Percentiles rank a stretch among this genome's conserved stretches.
These are phyloP conservation scores for Cercospora zeae-maydis DNA, from an alignment of 2,329 filamentous ascomycete genomes.

Conservation along the genomic window DNA sequence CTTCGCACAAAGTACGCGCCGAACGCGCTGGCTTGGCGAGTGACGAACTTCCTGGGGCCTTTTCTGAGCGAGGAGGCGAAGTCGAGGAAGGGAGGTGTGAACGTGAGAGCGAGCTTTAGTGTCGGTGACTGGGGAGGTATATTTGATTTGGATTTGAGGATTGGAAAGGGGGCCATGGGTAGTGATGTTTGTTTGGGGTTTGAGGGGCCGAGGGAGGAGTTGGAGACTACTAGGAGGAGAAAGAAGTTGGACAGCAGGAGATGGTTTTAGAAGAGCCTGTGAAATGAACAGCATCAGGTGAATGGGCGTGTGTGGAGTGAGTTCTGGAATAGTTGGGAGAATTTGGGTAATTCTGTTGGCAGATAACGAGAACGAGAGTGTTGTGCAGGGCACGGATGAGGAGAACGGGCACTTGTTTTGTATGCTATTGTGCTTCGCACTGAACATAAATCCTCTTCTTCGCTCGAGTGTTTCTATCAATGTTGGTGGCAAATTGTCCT, in stretches of 20 bases:
- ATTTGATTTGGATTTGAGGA: conserved; percentile 46
- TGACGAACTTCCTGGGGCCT: conserved; percentile 41
- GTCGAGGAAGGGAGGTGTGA: conserved; percentile 39
- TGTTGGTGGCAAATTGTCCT: not conserved
- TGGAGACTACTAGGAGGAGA: conserved; percentile 41
- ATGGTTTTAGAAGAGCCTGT: conserved; percentile 41
- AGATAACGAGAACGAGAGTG: not conserved
- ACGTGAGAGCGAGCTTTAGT: conserved; percentile 47
- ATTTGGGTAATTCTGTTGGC: too few species aligned
- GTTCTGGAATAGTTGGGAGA: too few species aligned
- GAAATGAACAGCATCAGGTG: not conserved
- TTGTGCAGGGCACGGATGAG: not conserved
- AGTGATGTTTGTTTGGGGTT: conserved; percentile 41
- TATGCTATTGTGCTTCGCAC: too few species aligned
- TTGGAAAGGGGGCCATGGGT: conserved; percentile 35
- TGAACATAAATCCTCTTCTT: too few species aligned
- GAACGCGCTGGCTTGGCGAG: conserved; percentile 40
- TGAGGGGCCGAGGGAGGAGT: conserved; percentile 45
- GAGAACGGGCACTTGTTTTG: not conserved
- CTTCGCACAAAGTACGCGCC: conserved; percentile 42
- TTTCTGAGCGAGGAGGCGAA: conserved; percentile 43
- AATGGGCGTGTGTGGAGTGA: too few species aligned
- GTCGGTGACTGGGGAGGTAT: conserved; percentile 42
- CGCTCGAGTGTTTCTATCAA: not conserved
- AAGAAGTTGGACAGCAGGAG: conserved; percentile 42